Base-by-base conservation (phyloP, 2,329 filamentous ascomycete species). In the Stromatinia cepivora region DNA sequence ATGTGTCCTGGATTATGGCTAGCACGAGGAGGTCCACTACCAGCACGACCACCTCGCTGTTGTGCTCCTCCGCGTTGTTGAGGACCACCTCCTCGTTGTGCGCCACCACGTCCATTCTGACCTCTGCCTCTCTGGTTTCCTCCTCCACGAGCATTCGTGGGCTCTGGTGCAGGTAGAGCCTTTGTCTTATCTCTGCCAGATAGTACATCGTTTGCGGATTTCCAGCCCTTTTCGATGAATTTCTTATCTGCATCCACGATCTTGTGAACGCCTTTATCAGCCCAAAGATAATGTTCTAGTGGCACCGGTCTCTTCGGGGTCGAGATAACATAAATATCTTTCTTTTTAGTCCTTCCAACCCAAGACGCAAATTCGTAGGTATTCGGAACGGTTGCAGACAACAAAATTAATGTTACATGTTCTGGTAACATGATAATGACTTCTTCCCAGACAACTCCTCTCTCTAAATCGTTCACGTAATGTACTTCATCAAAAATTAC, bases 391-490 rank as follows among this genome's bases (percentile, higher is more conserved):
- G 95, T 99, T 0, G 95, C 95, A 6, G 95, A 99, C 4, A 99
- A 86, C 2, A 98, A 83, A 74, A 99, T 99, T 31, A 99, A 85
- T 2, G 95, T 97, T 52, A 99, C 93, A 81, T 99, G 95, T 78
- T 97, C 94, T 0, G 95, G 95, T 68, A 99, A 85, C 95, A 99
- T 98, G 77, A 99, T 99, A 77, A 99, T 99, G 76, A 99, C 95
- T 80, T 99, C 95, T 80, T 99, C 95, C 95, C 95, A 99, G 0
- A 99, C 95, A 8, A 99, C 95, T 77, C 95, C 95, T 81, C 95
- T 88, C 79, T 98, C 95, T 36, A 91, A 86, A 79, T 99, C 95
- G 78, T 98, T 99, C 73, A 99, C 94, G 78, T 99, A 99, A 81
- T 99, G 95, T 2, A 99, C 95, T 80, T 99, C 95, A 76, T 99